A percentile compares a stretch with the other conserved stretches of the same genome.
phyloP scores from a whole-genome alignment of 2,329 filamentous ascomycete species.

The Pleomassaria siparia region DNA sequence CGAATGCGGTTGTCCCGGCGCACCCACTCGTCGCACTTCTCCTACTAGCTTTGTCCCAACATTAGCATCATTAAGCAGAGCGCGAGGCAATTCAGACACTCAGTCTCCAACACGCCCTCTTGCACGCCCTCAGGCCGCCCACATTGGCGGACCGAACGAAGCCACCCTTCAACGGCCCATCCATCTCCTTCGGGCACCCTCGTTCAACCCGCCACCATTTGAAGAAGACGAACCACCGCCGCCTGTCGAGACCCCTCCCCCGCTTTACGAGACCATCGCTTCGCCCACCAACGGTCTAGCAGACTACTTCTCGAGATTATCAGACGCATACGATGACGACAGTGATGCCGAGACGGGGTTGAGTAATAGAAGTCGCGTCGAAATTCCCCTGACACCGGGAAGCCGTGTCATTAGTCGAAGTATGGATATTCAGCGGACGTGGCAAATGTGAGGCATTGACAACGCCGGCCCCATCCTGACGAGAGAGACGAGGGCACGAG shows the following conservation, averaged over 20 bases:
- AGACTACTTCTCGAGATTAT: slow-evolving; percentile 83
- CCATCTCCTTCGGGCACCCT: slow-evolving; percentile 79
- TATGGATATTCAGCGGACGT: slow-evolving; percentile 64
- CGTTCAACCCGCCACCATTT: slow-evolving; percentile 85
- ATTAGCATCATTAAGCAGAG: slow-evolving; percentile 56
- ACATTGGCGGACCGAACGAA: slow-evolving; percentile 49
- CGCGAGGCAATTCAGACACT: slow-evolving; percentile 30
- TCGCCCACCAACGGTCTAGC: slow-evolving; percentile 71
- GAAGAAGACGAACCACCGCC: slow-evolving; percentile 81
- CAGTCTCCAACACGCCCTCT: slow-evolving; percentile 49
- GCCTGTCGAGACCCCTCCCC: slow-evolving; percentile 76
- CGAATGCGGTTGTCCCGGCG: slow-evolving; percentile 68
- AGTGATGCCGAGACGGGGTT: slow-evolving; percentile 54
- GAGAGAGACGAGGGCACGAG: neutral
- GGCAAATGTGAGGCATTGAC: slow-evolving; percentile 47
- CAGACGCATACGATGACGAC: slow-evolving; percentile 65
- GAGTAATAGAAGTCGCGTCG: slow-evolving; percentile 46
- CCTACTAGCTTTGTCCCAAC: slow-evolving; percentile 57
- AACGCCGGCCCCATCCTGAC: neutral
- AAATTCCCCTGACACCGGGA: slow-evolving; percentile 65
- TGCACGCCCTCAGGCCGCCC: slow-evolving; percentile 52
- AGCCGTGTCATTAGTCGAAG: slow-evolving; percentile 60
- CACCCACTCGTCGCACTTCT: slow-evolving; percentile 54
- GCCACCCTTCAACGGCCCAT: slow-evolving; percentile 67
- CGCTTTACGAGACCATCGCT: slow-evolving; percentile 78